These are phyloP conservation scores for Chaetomium strumarium DNA, from an alignment of 2,329 filamentous ascomycete species.

Conservation along the genomic window DNA sequence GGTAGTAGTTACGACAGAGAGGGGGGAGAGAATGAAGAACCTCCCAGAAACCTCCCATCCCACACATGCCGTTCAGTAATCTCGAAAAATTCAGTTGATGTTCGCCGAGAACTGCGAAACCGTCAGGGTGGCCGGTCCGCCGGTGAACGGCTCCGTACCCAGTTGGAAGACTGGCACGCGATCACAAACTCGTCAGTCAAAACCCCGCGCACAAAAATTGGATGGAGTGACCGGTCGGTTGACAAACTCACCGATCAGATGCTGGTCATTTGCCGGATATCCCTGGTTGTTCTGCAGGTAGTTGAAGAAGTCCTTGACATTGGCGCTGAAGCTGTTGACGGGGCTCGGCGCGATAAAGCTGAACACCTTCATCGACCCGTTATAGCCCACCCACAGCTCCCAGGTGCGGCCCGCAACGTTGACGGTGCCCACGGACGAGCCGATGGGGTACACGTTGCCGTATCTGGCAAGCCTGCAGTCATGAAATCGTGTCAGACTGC, in stretches of 20 bases:
- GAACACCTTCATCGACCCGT: conserved; percentile 50
- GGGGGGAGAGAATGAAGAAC: no score
- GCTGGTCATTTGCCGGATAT: conserved; percentile 16
- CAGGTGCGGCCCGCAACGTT: conserved; percentile 44
- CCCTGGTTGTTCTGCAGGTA: conserved; percentile 42
- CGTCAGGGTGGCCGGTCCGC: conserved; percentile 17
- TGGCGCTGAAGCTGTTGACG: not conserved
- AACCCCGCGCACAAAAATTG: not conserved
- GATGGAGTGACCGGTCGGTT: not conserved
- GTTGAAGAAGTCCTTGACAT: conserved; percentile 47
- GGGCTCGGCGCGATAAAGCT: conserved; percentile 37
- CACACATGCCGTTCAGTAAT: not conserved
- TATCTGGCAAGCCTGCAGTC: conserved; percentile 45
- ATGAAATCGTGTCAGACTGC: not conserved
- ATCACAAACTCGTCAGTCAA: not conserved
- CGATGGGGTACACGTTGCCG: conserved; percentile 50
- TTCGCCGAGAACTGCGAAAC: conserved; percentile 14
- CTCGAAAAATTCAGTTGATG: no score
- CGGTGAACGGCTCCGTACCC: conserved; percentile 20
- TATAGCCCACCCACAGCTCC: conserved; percentile 49
- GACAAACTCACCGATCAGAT: conserved; percentile 16
- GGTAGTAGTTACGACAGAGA: no score
- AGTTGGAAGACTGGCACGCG: conserved; percentile 17
- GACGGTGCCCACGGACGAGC: conserved; percentile 44
- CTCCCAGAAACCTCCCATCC: no score